Base-by-base conservation (phyloP, 2,329 filamentous ascomycete species). In the Ascocoryne sarcoides region DNA sequence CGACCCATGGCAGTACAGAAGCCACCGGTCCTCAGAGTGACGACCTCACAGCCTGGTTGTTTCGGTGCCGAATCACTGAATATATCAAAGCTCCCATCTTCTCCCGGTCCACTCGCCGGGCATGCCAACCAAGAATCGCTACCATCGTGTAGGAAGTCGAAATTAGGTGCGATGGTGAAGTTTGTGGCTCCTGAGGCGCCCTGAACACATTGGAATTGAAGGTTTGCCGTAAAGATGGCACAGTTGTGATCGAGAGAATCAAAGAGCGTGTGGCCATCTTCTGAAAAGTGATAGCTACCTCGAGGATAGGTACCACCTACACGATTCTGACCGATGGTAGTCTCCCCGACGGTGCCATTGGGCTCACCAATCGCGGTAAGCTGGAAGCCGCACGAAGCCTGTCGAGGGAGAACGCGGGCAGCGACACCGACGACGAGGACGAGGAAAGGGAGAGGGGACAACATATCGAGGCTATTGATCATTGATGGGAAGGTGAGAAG, bases 1-100 rank as follows among this genome's bases (percentile, higher is more conserved):
- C n/a, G n/a, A n/a, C n/a, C n/a, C n/a, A n/a, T n/a, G n/a, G n/a
- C n/a, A n/a, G 10, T 7, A 20, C 32, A 35, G n/a, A 12, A 55
- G 12, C 47, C 53, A 19, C 46, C 49, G 15, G 50, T 46, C 4
- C 43, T 43, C 17, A 59, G 38, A 9, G 49, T 46, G 17, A 59
- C 44, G 2, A 30, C 30, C 20, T 50, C 37, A 31, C 56, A 59
- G 14, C 49, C 54, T n/a, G 50, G 50, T 2, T 40, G 46, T 16
- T 53, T 36, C 14, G 26, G 17, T 39, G 49, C 49, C 1, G 38
- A 36, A 16, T 53, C 43, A 17, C 46, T 45, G 41, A 46, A 58
- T 32, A 59, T 53, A 14, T 47, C 45, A 21, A 44, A 53, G 28
- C 51, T 51, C 19, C 51, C 53, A 45, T 57, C 54, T n/a, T 47